phyloP scores from a whole-genome alignment of 805 yeast species.

The Candida mattraensis region DNA sequence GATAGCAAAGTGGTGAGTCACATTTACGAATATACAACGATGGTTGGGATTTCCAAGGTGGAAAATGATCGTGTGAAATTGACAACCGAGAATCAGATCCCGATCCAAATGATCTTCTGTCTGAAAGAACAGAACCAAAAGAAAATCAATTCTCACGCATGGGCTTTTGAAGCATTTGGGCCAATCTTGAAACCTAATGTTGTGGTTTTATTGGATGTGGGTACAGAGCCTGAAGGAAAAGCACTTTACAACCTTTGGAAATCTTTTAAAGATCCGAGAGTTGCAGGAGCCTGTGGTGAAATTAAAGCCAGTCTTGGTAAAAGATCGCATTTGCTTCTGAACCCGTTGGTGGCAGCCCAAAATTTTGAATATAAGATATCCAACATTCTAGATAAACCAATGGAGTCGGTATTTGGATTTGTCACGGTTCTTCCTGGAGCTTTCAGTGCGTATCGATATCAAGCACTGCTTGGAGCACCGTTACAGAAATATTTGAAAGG shows the following conservation, averaged over 20 bases:
- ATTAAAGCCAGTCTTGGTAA: conserved; percentile 81
- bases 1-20: conserved; percentile 81
- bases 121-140: conserved; percentile 85
- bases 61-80: conserved; percentile 59
- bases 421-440: conserved; percentile 96
- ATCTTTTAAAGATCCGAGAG: conserved; percentile 71
- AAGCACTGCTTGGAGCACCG: conserved; percentile 82
- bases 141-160: conserved; percentile 92
- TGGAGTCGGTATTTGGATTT: conserved; percentile 93
- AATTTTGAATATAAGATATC: conserved; percentile 96
- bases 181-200: conserved; percentile 79
- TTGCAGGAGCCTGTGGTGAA: conserved; percentile 98
- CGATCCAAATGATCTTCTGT: conserved; percentile 87
- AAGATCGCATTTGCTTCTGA: conserved; percentile 48
- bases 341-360: conserved; percentile 94
- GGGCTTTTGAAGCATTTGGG: conserved; percentile 95
- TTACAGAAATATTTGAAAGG: conserved; percentile 90
- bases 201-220: conserved; percentile 86
- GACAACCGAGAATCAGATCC: conserved; percentile 63
- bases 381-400: conserved; percentile 91
- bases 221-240: conserved; percentile 85
- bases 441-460: conserved; percentile 88
- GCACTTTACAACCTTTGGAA: conserved; percentile 90
- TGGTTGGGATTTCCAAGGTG: conserved; percentile 78
- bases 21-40: conserved; percentile 89